Percentiles rank a stretch among this genome's conserved stretches.
Conservation (phyloP, 2,329 filamentous ascomycete species). For the Grosmannia clavigera region DNA sequence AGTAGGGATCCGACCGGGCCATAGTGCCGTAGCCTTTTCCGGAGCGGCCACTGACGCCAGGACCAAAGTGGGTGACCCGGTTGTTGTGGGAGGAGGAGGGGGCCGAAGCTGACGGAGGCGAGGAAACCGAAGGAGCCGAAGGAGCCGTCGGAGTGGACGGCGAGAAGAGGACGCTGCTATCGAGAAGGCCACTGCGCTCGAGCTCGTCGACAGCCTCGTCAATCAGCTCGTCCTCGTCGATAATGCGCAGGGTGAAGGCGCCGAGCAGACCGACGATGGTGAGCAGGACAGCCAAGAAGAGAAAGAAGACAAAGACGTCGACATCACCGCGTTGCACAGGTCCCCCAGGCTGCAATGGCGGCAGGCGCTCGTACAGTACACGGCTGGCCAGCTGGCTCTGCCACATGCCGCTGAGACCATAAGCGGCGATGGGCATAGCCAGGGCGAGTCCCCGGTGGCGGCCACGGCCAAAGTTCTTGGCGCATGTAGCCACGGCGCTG, state of each 20-base stretch:
- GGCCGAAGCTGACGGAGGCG: not conserved
- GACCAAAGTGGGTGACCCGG: conserved; percentile 7
- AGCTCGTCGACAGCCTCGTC: conserved; percentile 82
- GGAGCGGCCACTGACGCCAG: conserved; percentile 3
- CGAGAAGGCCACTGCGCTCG: conserved; percentile 75
- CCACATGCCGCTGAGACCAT: conserved; percentile 93
- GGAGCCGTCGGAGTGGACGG: conserved; percentile 29
- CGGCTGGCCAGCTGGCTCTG: conserved; percentile 77
- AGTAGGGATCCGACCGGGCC: conserved; percentile 5
- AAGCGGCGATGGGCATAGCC: conserved; percentile 80
- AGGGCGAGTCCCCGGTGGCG: conserved; percentile 80
- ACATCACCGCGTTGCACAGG: conserved; percentile 40
- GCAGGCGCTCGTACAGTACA: conserved; percentile 56
- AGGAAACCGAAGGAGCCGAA: not conserved
- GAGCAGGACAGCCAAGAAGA: conserved; percentile 69
- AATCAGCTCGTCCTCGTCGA: conserved; percentile 78
- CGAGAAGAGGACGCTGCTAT: conserved; percentile 61
- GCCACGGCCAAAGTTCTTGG: conserved; percentile 92
- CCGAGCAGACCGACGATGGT: conserved; percentile 60
- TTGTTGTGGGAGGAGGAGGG: not conserved
- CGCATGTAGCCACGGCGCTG: conserved; percentile 81
- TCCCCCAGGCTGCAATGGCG: conserved; percentile 29
- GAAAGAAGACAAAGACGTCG: conserved; percentile 74
- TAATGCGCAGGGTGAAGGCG: conserved; percentile 59
- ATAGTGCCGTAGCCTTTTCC: conserved; percentile 10